These are phyloP conservation scores for Monosiga brevicollis DNA, from an alignment of 78 protist species.

Conservation along the genomic window DNA sequence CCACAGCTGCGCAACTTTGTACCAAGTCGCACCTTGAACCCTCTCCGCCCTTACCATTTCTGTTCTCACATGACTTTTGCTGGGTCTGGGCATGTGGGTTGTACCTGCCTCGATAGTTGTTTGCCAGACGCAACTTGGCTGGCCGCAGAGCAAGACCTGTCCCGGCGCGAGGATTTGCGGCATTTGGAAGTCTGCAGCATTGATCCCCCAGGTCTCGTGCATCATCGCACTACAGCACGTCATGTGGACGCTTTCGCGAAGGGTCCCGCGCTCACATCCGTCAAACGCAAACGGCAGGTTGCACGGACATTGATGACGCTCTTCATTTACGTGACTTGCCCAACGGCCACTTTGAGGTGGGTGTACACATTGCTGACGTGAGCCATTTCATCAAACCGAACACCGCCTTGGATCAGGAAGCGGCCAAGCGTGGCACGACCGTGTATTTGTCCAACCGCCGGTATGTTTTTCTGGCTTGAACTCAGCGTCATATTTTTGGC, in stretches of 20 bases:
- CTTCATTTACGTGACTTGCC: slow-evolving; percentile 51
- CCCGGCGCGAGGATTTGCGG: slow-evolving; percentile 30
- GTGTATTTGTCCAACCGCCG: slow-evolving; percentile 76
- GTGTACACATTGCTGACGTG: slow-evolving; percentile 95
- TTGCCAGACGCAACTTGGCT: neutral
- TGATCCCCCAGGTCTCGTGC: slow-evolving; percentile 69
- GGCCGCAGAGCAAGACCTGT: too few relatives aligned
- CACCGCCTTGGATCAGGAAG: slow-evolving; percentile 55
- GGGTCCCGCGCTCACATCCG: too few relatives aligned
- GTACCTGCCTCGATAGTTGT: neutral
- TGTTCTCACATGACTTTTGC: too few relatives aligned
- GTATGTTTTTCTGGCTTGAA: too few relatives aligned
- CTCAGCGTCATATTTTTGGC: too few relatives aligned
- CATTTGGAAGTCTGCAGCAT: slow-evolving; percentile 26
- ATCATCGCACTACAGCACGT: too few relatives aligned
- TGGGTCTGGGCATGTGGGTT: too few relatives aligned
- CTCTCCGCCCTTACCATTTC: too few relatives aligned
- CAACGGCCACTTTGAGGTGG: slow-evolving; percentile 39
- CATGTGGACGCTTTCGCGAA: too few relatives aligned
- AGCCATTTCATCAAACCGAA: slow-evolving; percentile 59
- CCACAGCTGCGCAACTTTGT: too few relatives aligned
- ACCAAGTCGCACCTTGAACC: too few relatives aligned
- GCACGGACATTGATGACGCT: slow-evolving; percentile 97
- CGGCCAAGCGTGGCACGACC: slow-evolving; percentile 60
- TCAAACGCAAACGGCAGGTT: too few relatives aligned